Percentiles rank a stretch among this genome's conserved stretches.
phyloP scores from a whole-genome alignment of 208 protist genomes.

The Crithidia sp. region DNA sequence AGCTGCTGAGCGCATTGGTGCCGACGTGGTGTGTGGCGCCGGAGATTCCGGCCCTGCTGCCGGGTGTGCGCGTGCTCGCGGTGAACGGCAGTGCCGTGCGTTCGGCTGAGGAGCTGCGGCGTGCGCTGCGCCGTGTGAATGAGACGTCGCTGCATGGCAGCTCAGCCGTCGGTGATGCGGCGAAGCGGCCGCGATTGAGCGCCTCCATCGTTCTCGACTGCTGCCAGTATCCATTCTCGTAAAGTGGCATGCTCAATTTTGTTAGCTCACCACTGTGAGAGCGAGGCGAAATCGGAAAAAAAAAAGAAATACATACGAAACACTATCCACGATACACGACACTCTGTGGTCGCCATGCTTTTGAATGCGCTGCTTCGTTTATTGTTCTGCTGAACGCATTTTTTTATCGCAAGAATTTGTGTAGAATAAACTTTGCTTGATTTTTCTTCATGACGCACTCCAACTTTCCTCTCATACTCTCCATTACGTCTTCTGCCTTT shows the following conservation, averaged over 20 bases:
- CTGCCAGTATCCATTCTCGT: slow-evolving; percentile 20
- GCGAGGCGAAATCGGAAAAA: too few relatives aligned
- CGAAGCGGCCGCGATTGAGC: slow-evolving; percentile 24
- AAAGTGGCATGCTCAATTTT: neutral
- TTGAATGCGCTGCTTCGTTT: too few relatives aligned
- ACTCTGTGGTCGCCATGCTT: too few relatives aligned
- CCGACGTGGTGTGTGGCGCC: slow-evolving; percentile 28
- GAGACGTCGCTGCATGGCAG: neutral
- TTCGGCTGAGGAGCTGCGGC: slow-evolving; percentile 35
- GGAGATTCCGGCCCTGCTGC: slow-evolving; percentile 28
- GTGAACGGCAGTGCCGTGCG: slow-evolving; percentile 41
- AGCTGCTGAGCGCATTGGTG: slow-evolving; percentile 29
- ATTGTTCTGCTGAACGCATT: too few relatives aligned
- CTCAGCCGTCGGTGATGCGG: neutral
- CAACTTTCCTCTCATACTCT: too few relatives aligned
- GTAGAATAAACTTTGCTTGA: too few relatives aligned
- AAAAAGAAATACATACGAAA: too few relatives aligned
- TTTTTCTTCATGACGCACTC: too few relatives aligned
- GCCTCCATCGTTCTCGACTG: slow-evolving; percentile 11
- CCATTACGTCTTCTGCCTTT: neutral
- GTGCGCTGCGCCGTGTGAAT: slow-evolving; percentile 13
- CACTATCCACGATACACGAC: too few relatives aligned
- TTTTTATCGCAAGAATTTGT: too few relatives aligned
- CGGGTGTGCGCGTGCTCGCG: slow-evolving; percentile 29
- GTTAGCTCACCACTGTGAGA: too few relatives aligned